Evolutionary conservation across 306 rosid genomes (phyloP).

Genomic region (Chamaecrista fasciculata): DNA sequence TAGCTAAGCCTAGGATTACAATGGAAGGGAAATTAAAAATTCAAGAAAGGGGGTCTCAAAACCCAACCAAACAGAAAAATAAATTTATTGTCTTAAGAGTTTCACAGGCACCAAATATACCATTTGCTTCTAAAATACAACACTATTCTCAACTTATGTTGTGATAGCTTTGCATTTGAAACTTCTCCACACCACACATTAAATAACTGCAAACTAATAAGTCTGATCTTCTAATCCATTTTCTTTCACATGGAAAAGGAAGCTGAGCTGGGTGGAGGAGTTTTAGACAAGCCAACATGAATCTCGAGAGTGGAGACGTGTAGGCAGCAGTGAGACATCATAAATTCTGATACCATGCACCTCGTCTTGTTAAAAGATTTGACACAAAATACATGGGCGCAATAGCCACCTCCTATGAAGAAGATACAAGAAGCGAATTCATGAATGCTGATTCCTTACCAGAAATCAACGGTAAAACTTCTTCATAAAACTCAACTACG

Average conservation of each 20-base stretch:
- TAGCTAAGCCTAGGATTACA: conserved; percentile 6
- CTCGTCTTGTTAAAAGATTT: not conserved
- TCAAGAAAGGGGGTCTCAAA: not conserved
- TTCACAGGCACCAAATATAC: not conserved
- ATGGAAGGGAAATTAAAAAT: conserved; percentile 1
- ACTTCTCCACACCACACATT: not conserved
- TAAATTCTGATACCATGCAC: not conserved
- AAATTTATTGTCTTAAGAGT: not conserved
- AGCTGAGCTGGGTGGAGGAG: not conserved
- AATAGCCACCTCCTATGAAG: not conserved
- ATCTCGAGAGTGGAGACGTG: conserved; percentile 12
- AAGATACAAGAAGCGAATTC: not conserved
- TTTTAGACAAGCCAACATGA: conserved; percentile 10
- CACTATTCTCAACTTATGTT: not conserved
- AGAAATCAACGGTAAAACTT: not conserved
- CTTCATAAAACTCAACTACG: not conserved
- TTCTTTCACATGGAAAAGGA: not conserved
- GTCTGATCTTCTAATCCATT: not conserved
- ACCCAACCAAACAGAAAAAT: not conserved
- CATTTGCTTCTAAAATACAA: not conserved
- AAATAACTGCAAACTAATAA: not conserved
- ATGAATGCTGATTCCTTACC: not conserved
- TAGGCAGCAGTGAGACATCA: conserved; percentile 13
- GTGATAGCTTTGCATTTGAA: not conserved
- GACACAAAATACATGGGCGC: not conserved